Base-by-base conservation (phyloP, 2,329 filamentous ascomycete genomes). In the Boeremia exigua region DNA sequence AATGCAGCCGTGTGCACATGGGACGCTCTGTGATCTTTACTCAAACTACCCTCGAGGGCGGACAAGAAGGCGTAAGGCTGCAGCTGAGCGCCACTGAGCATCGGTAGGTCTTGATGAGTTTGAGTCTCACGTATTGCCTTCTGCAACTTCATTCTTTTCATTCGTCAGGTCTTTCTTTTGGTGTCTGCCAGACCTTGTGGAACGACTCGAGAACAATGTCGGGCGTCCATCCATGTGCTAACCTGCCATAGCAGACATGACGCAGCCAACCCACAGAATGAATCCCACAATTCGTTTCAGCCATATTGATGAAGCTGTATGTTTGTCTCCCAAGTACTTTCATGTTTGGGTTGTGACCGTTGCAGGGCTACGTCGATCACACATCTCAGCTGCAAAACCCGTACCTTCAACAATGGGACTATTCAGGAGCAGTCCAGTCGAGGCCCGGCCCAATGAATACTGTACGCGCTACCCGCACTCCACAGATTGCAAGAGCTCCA, bases 1-100 rank as follows among this genome's bases (percentile, higher is more conserved):
- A 72, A 71, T 73, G 69, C 68, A 65, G 62, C 59, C 58, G 58
- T 60, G 43, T 61, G 65, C 69, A 59, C 67, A 57, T 61, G 62
- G 46, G 53, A 60, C 60, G 29, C 43, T 60, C 59, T 60, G 58
- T 54, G 55, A 65, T 56, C 50, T 54, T 59, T 54, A 49, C 49
- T 54, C 43, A 42, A 58, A 42, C 44, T 51, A 46, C 48, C 56
- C 48, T 39, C 51, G 54, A 48, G 63, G 60, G 59, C 64, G 34
- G 53, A 59, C 50, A 34, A 58, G 61, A 60, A 73, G 70, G 69
- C 69, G 34, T 62, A 60, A 69, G 70, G 70, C 73, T 71, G 58
- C 62, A 59, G 62, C 63, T 63, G 62, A 59, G 52, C 40, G 38
- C 47, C 57, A 52, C 40, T 56, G 54, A 52, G 44, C 42, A 51